Percentiles rank a stretch among this genome's conserved stretches.
phyloP scores from a whole-genome alignment of 768 basidiomycete genomes.

The Serendipita indica region DNA sequence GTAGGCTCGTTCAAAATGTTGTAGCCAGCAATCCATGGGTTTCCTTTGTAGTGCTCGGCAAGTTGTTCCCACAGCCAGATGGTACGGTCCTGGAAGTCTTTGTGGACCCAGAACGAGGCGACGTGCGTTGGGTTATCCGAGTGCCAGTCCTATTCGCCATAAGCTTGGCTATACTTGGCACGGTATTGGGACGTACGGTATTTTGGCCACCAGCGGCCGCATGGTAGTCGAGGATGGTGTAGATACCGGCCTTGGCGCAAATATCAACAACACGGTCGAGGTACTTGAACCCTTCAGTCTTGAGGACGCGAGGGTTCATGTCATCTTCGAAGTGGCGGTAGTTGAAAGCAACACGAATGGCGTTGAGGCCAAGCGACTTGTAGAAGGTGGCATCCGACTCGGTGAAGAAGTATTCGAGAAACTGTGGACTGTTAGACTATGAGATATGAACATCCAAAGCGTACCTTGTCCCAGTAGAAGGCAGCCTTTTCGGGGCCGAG shows the following conservation, averaged over 20 bases:
- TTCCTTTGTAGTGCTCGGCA: conserved; percentile 58
- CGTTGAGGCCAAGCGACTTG: conserved; percentile 65
- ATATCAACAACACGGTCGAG: conserved; percentile 63
- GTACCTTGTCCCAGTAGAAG: conserved; percentile 73
- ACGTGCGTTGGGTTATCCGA: conserved; percentile 14
- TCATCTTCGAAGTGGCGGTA: conserved; percentile 68
- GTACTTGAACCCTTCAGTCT: conserved; percentile 60
- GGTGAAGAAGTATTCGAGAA: conserved; percentile 71
- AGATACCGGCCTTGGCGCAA: conserved; percentile 37
- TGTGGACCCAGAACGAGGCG: conserved; percentile 47
- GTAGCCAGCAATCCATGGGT: conserved; percentile 80
- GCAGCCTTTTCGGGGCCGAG: conserved; percentile 54
- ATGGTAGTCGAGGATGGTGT: background rate
- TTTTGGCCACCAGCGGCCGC: conserved; percentile 18
- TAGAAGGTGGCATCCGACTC: conserved; percentile 64
- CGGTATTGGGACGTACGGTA: background rate
- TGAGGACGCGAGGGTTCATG: conserved; percentile 63
- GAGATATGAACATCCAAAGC: conserved; percentile 4
- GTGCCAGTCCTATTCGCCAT: conserved; percentile 12
- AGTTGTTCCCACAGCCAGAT: conserved; percentile 67
- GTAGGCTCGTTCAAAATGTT: conserved; percentile 79
- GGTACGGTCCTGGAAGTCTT: conserved; percentile 67
- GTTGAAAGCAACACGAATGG: conserved; percentile 60
- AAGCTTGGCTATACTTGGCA: background rate
- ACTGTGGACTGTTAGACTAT: conserved; percentile 29